A percentile compares a stretch with the other conserved stretches of the same genome.
phyloP scores from a whole-genome alignment of 192 early-diverging fungal species.

The Lobosporangium transversale region DNA sequence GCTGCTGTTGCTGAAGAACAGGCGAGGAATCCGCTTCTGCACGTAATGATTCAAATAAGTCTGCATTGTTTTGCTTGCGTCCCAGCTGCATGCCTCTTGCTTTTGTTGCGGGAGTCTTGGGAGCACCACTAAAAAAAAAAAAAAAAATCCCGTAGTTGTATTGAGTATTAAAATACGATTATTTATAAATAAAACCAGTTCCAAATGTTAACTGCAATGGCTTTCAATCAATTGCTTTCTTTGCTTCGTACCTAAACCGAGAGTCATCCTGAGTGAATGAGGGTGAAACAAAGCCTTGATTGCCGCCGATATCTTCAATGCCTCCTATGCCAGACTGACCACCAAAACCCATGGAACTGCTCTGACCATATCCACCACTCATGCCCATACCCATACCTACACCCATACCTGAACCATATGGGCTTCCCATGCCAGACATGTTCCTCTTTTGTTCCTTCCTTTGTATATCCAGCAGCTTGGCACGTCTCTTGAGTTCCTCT shows the following conservation, averaged over 20 bases:
- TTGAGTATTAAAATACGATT: too few relatives aligned
- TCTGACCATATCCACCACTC: slow-evolving; percentile 7
- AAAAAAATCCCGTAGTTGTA: neutral
- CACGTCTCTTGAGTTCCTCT: slow-evolving; percentile 93
- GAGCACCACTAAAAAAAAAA: slow-evolving; percentile 23
- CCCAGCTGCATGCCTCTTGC: slow-evolving; percentile 96
- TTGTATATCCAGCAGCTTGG: slow-evolving; percentile 91
- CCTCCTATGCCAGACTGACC: slow-evolving; percentile 32
- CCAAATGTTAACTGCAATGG: neutral
- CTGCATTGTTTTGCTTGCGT: slow-evolving; percentile 82
- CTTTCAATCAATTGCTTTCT: too few relatives aligned
- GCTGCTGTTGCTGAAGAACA: slow-evolving; percentile 15
- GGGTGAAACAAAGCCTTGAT: slow-evolving; percentile 39
- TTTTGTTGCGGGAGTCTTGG: slow-evolving; percentile 56
- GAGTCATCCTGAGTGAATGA: slow-evolving; percentile 24
- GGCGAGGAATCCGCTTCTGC: slow-evolving; percentile 74
- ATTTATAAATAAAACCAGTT: too few relatives aligned
- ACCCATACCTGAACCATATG: slow-evolving; percentile 48
- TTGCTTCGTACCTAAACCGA: slow-evolving; percentile 43
- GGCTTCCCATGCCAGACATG: slow-evolving; percentile 46
- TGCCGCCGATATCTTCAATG: slow-evolving; percentile 54
- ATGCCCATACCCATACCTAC: slow-evolving; percentile 37
- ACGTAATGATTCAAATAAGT: slow-evolving; percentile 84
- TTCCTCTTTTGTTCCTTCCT: slow-evolving; percentile 78
- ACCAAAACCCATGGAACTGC: slow-evolving; percentile 56